A percentile compares a stretch with the other conserved stretches of the same genome.
These are phyloP conservation scores for Alopecurus myosuroides DNA, from an alignment of 176 grass and related monocot genomes.

Conservation along the genomic window DNA sequence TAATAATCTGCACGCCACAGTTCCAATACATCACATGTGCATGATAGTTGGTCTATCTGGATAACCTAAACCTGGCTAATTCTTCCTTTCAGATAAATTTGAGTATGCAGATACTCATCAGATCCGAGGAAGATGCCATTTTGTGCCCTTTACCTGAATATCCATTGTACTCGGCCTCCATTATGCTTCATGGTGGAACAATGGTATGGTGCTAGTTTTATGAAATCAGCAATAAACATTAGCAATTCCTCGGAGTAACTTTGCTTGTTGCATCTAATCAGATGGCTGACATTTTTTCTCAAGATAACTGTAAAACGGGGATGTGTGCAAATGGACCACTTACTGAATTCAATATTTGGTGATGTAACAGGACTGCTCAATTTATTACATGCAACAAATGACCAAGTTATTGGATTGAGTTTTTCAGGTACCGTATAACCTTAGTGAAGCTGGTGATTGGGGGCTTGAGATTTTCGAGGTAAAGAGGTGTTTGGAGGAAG, in stretches of 20 bases:
- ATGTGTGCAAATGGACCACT: not conserved
- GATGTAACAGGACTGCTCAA: not conserved
- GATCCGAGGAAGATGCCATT: constrained; percentile 64
- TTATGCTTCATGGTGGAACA: constrained; percentile 74
- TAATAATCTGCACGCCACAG: constrained; percentile 27
- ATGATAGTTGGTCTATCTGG: not conserved
- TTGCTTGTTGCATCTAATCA: not conserved
- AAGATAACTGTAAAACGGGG: not conserved
- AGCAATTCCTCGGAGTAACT: not conserved
- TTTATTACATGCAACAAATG: not conserved
- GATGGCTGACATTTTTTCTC: not conserved
- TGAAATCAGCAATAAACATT: not conserved
- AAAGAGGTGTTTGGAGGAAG: constrained; percentile 52
- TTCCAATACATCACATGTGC: not conserved
- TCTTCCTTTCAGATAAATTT: constrained; percentile 41
- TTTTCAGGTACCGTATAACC: constrained; percentile 61
- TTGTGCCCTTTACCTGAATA: constrained; percentile 75
- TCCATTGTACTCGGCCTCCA: constrained; percentile 67
- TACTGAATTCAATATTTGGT: not conserved
- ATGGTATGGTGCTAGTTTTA: constrained; percentile 35
- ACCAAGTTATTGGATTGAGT: not conserved
- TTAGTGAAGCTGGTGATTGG: constrained; percentile 51
- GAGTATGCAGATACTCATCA: constrained; percentile 72
- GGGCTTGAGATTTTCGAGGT: constrained; percentile 68
- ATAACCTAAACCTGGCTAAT: not conserved